A percentile compares a stretch with the other conserved stretches of the same genome.
Conservation (phyloP, 2,329 filamentous ascomycete species). For the Alternaria sp. region DNA sequence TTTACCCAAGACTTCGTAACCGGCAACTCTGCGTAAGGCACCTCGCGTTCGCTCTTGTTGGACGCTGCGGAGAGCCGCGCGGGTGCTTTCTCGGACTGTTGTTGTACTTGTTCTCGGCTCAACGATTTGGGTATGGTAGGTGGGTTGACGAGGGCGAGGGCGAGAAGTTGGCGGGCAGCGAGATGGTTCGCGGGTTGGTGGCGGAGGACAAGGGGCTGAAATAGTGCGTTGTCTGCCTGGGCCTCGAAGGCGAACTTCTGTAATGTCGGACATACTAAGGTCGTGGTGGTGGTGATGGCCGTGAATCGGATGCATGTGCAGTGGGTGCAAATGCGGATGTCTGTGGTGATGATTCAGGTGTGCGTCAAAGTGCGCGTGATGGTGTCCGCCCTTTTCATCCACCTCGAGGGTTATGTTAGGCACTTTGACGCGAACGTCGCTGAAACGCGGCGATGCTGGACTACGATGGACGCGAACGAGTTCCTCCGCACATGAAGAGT, state of each 20-base stretch:
- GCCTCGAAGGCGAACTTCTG: slow-evolving; percentile 26
- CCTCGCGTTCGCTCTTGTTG: slow-evolving; percentile 23
- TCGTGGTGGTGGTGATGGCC: slow-evolving; percentile 18
- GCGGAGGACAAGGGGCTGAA: slow-evolving; percentile 24
- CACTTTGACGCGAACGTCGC: slow-evolving; percentile 32
- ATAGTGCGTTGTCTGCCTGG: slow-evolving; percentile 28
- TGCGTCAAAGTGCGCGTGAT: slow-evolving; percentile 29
- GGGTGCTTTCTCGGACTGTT: slow-evolving; percentile 36
- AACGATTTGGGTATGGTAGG: slow-evolving; percentile 43
- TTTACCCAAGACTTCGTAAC: slow-evolving; percentile 41
- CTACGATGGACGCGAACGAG: slow-evolving; percentile 39
- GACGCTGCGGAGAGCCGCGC: slow-evolving; percentile 32
- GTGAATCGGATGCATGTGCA: slow-evolving; percentile 37
- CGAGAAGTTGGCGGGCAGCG: slow-evolving; percentile 7
- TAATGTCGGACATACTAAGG: slow-evolving; percentile 4
- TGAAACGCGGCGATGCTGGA: slow-evolving; percentile 29
- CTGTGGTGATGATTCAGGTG: slow-evolving; percentile 28
- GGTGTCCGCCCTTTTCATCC: slow-evolving; percentile 25
- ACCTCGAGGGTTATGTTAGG: slow-evolving; percentile 30
- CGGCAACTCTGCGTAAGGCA: slow-evolving; percentile 37
- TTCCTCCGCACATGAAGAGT: slow-evolving; percentile 37
- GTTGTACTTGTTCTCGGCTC: slow-evolving; percentile 21
- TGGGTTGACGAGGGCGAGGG: slow-evolving; percentile 29
- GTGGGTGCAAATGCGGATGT: slow-evolving; percentile 33
- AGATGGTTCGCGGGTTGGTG: slow-evolving; percentile 22